phyloP scores from a whole-genome alignment of 495 filamentous ascomycete species.

The Neurospora sublineolata region DNA sequence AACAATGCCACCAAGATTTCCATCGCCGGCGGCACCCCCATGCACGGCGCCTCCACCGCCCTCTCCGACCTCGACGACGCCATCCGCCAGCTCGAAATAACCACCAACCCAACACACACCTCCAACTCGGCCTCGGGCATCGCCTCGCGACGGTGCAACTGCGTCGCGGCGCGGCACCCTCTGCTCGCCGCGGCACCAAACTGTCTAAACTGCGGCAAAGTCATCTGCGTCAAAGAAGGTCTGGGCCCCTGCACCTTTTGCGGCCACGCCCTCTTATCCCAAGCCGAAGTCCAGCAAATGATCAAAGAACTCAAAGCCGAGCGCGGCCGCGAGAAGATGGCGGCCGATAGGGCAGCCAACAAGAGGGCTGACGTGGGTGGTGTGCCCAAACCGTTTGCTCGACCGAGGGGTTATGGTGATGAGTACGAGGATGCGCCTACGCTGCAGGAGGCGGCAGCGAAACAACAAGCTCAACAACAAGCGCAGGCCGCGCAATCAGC shows the following conservation, averaged over 20 bases:
- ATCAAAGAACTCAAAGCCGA: slow-evolving; percentile 78
- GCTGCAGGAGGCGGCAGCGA: neutral
- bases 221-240: slow-evolving; percentile 92
- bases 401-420: slow-evolving; percentile 28
- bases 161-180: slow-evolving; percentile 75
- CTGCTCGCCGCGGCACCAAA: slow-evolving; percentile 81
- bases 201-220: slow-evolving; percentile 85
- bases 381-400: slow-evolving; percentile 36
- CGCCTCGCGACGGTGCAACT: slow-evolving; percentile 60
- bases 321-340: slow-evolving; percentile 74
- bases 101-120: slow-evolving; percentile 66
- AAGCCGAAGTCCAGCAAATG: slow-evolving; percentile 68
- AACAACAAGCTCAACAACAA: neutral
- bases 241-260: slow-evolving; percentile 94
- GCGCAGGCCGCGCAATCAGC: slow-evolving; percentile 1
- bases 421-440: slow-evolving; percentile 15
- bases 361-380: slow-evolving; percentile 50
- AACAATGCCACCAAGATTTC: slow-evolving; percentile 37
- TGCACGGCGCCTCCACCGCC: slow-evolving; percentile 65
- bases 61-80: slow-evolving; percentile 80
- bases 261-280: slow-evolving; percentile 55
- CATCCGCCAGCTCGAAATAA: slow-evolving; percentile 79
- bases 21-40: slow-evolving; percentile 59
- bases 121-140: slow-evolving; percentile 28
- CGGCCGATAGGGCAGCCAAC: slow-evolving; percentile 57